phyloP scores from a whole-genome alignment of 208 protist genomes.

The Trypanosoma brucei region DNA sequence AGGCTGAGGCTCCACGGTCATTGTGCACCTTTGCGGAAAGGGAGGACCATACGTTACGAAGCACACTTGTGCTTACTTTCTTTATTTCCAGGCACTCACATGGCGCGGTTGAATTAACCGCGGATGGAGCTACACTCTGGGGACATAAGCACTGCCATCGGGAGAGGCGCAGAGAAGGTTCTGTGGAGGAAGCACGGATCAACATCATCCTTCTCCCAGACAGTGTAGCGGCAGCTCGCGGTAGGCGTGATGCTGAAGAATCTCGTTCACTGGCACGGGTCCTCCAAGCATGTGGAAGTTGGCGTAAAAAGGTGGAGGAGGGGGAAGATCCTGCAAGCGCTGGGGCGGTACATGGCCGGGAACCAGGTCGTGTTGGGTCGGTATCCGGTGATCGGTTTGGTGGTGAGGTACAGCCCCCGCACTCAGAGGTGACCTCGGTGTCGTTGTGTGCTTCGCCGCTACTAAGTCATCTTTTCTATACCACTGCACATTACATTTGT shows the following conservation, averaged over 20 bases:
- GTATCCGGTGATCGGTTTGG: too few species aligned
- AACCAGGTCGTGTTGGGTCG: neutral
- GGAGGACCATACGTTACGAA: slow-evolving; percentile 19
- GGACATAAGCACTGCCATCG: neutral
- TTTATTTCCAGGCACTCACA: slow-evolving; percentile 1
- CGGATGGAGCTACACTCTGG: neutral
- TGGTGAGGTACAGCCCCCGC: too few species aligned
- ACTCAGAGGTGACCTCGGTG: too few species aligned
- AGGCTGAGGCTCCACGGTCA: slow-evolving; percentile 13
- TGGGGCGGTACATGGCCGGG: neutral
- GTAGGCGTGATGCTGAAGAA: slow-evolving; percentile 15
- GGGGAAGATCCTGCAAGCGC: neutral
- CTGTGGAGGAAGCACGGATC: slow-evolving; percentile 7
- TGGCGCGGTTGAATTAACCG: neutral
- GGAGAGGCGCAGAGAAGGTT: neutral
- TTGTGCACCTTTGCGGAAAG: slow-evolving; percentile 15
- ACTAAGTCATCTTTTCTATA: too few species aligned
- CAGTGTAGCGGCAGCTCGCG: slow-evolving; percentile 15
- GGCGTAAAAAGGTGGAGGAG: neutral
- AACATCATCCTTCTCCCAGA: slow-evolving; percentile 23
- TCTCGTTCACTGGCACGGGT: slow-evolving; percentile 13
- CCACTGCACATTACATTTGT: too few species aligned
- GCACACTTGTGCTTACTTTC: slow-evolving; percentile 23
- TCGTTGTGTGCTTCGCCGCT: too few species aligned
- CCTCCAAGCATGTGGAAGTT: slow-evolving; percentile 15